Base-by-base conservation (phyloP, 345 rosid genomes). In the Populus davidiana region DNA sequence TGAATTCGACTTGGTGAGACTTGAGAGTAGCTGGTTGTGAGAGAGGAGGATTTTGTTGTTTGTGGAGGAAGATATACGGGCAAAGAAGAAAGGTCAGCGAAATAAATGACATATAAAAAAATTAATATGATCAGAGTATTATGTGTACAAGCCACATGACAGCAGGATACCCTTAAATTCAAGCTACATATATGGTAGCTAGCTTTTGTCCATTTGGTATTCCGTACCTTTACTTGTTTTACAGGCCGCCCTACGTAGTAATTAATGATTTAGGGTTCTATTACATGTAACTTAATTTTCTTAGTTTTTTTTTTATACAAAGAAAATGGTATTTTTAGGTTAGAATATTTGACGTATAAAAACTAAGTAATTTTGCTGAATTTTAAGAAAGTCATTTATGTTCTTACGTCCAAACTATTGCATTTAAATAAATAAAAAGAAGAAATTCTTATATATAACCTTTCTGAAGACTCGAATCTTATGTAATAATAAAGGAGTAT, bases 61-160 rank as follows among this genome's bases (percentile, higher is more conserved):
- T 79, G 81, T 82, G 78, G 74, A 81, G 80, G 83, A 70, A 59
- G 81, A 74, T 77, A 80, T 67, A 64, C 78, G 86, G 80, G 73
- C 80, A 70, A 27, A 65, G 79, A 78, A 80, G 86, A 84, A 84
- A 78, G 82, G 91, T 66, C 84, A 79, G 88, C 69, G 81, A 81
- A 83, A 79, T 84, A 70, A 86, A 86, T 86, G 80, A 78, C 85
- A 81, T 62, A 47, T 71, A 70, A 78, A 67, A 82, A 79, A 79
- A 82, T 85, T 49, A 83, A 76, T 82, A 66, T 72, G 47, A 78
- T 43, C 75, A 41, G 52, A 76, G 76, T 61, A 76, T 63, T 70
- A 76, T 64, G 73, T 69, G 83, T 50, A 50, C 49, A 36, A 72
- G 70, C 52, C 83, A 68, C 75, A 79, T 81, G 86, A 65, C 77